Percentiles rank a stretch among this genome's conserved stretches.
Evolutionary conservation across 208 protist genomes (phyloP).

Genomic region (Acanthamoeba royreba): DNA sequence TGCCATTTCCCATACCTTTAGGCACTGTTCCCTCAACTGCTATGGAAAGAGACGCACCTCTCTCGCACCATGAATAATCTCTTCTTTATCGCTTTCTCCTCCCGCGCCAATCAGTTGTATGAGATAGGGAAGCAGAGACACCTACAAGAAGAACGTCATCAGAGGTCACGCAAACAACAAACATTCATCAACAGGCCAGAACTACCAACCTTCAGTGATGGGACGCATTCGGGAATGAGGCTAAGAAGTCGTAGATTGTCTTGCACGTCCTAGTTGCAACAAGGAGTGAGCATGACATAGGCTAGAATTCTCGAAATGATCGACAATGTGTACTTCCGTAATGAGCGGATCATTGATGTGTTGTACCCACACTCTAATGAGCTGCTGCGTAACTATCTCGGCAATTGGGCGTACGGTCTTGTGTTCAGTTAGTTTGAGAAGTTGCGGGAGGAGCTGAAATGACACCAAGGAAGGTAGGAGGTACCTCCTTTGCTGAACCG

Average conservation of each 20-base stretch:
- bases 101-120: not conserved
- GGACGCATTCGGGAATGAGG: not conserved
- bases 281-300: not conserved
- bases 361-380: not conserved
- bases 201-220: not conserved
- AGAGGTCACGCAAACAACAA: no score
- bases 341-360: slow-evolving; percentile 41
- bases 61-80: not conserved
- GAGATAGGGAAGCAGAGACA: not conserved
- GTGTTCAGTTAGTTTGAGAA: not conserved
- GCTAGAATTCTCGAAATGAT: not conserved
- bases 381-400: not conserved
- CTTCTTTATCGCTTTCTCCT: not conserved
- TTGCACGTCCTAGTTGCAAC: not conserved
- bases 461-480: no score
- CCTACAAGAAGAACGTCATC: not conserved
- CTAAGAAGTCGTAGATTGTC: not conserved
- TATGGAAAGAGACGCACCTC: not conserved
- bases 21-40: not conserved
- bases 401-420: not conserved
- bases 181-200: no score
- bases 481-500: not conserved
- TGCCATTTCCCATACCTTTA: not conserved
- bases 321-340: not conserved
- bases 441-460: no score